These are phyloP conservation scores for Diphasiastrum complanatum DNA, from an alignment of 83 land plant genomes.

Conservation along the genomic window DNA sequence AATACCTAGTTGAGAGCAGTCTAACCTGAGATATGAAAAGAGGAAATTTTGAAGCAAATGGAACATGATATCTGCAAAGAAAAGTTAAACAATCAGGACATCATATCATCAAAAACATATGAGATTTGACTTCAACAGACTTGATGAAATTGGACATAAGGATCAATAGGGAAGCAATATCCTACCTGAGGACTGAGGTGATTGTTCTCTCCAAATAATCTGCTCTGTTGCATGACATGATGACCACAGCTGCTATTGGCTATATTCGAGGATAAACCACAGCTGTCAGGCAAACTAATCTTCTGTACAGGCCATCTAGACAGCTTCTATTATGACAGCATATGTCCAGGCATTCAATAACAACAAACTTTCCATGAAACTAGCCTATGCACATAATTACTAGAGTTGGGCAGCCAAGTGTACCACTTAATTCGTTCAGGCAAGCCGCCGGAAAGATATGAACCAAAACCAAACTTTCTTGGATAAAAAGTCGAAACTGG, in stretches of 20 bases:
- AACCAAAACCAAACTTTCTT: no score
- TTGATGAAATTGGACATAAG: conserved; percentile 1
- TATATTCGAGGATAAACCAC: conserved; percentile 24
- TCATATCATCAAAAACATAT: neutral
- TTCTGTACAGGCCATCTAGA: neutral
- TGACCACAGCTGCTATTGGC: conserved; percentile 88
- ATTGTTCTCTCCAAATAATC: conserved; percentile 91
- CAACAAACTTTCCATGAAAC: no score
- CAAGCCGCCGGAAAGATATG: no score
- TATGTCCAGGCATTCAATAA: no score
- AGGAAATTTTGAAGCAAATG: conserved; percentile 78
- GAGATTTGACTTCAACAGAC: neutral
- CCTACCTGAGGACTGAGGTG: conserved; percentile 74
- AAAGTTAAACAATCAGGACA: conserved; percentile 2
- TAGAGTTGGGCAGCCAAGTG: no score
- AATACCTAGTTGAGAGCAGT: no score
- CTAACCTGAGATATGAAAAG: conserved; percentile 93
- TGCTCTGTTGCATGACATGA: conserved; percentile 98
- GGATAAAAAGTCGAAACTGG: no score
- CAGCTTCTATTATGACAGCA: neutral
- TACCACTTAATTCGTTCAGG: no score
- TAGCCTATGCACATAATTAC: no score
- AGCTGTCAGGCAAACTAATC: neutral
- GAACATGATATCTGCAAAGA: conserved; percentile 56
- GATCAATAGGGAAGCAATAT: neutral